A percentile compares a stretch with the other conserved stretches of the same genome.
Conservation (phyloP, 441 rosid species). For the Gossypium trilobum region DNA sequence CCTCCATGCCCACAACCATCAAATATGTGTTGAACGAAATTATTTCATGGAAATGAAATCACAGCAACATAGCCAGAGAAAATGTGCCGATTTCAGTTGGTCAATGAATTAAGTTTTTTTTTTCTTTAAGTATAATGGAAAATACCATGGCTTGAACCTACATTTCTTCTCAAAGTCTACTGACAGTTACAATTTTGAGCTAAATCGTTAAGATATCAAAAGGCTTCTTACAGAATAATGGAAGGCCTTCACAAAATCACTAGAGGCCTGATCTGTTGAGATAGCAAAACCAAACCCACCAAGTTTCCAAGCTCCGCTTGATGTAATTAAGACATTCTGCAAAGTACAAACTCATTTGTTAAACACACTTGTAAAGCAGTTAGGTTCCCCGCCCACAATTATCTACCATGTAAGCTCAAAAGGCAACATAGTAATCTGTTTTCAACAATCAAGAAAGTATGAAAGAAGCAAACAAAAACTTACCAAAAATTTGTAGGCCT, state of each 20-base stretch:
- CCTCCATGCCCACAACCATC: neutral
- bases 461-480: neutral
- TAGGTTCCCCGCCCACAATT: neutral
- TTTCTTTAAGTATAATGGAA: neutral
- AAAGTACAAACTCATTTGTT: slow-evolving; percentile 12
- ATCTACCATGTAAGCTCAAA: neutral
- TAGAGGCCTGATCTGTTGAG: slow-evolving; percentile 49
- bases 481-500: neutral
- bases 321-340: slow-evolving; percentile 82
- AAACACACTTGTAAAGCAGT: slow-evolving; percentile 6
- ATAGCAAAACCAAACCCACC: slow-evolving; percentile 86
- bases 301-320: slow-evolving; percentile 94
- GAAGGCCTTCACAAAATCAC: slow-evolving; percentile 52
- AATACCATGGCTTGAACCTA: neutral
- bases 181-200: neutral
- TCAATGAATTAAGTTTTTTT: neutral
- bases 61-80: neutral
- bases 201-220: neutral
- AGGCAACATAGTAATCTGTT: neutral
- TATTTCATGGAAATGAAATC: neutral
- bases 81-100: neutral
- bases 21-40: neutral
- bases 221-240: slow-evolving; percentile 71
- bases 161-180: neutral
- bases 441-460: neutral